These are phyloP conservation scores for Penicillium sp. DNA, from an alignment of 2,329 filamentous ascomycete species.

Conservation along the genomic window DNA sequence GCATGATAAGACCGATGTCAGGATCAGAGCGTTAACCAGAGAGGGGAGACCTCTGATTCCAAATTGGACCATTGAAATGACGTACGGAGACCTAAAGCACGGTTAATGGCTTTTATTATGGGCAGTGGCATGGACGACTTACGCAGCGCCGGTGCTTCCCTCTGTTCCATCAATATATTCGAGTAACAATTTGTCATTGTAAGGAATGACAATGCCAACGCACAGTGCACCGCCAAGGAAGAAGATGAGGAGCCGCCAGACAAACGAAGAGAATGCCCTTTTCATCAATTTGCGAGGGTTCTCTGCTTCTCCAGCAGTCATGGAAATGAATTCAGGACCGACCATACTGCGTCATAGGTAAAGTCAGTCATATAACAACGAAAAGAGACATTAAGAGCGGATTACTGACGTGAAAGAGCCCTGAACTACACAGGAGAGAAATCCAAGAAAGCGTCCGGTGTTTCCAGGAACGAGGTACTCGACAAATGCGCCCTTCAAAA, in stretches of 20 bases:
- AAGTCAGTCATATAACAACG: constrained; percentile 10
- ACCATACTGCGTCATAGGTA: constrained; percentile 49
- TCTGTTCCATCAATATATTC: constrained; percentile 50
- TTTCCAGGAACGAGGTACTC: constrained; percentile 38
- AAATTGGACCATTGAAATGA: constrained; percentile 63
- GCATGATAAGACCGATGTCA: constrained; percentile 70
- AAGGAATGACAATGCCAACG: constrained; percentile 70
- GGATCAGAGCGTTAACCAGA: constrained; percentile 66
- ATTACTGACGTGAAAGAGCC: constrained; percentile 60
- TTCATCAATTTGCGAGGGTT: constrained; percentile 71
- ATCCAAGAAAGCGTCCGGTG: constrained; percentile 52
- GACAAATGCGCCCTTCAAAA: constrained; percentile 47
- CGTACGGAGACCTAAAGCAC: constrained; percentile 57
- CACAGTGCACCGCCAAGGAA: constrained; percentile 68
- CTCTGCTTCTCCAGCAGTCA: constrained; percentile 70
- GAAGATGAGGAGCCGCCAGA: constrained; percentile 74
- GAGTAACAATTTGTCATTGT: constrained; percentile 54
- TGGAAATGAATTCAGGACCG: constrained; percentile 68
- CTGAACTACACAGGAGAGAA: constrained; percentile 65
- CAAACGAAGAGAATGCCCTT: constrained; percentile 69
- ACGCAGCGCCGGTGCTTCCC: constrained; percentile 48
- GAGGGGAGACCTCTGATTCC: constrained; percentile 58
- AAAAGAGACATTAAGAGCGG: not conserved
- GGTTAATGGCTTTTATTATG: not conserved
- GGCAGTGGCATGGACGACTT: constrained; percentile 6